These are phyloP conservation scores for Acrodontium crateriforme DNA, from an alignment of 2,329 filamentous ascomycete species.

Conservation along the genomic window DNA sequence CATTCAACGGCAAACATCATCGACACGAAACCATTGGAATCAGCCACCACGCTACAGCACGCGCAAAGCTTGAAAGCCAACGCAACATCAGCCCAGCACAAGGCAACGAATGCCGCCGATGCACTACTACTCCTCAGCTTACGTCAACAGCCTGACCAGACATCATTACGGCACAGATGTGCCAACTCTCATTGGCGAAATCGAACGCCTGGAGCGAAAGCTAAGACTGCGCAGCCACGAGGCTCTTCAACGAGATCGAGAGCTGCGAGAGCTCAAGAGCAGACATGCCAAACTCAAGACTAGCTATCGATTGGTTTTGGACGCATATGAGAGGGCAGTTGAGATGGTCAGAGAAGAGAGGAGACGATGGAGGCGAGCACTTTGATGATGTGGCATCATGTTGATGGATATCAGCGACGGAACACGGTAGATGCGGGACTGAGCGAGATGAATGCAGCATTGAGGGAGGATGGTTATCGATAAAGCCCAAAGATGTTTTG, in stretches of 20 bases:
- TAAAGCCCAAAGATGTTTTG: too few relatives aligned
- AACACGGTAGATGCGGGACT: neutral
- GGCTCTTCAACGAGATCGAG: constrained; percentile 1
- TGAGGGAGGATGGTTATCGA: too few relatives aligned
- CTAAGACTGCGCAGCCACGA: constrained; percentile 4
- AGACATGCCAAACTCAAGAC: constrained; percentile 4
- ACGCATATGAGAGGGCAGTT: constrained; percentile 2
- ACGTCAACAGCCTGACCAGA: constrained; percentile 5
- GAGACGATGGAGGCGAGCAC: constrained; percentile 2
- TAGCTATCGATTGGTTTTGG: constrained; percentile 1
- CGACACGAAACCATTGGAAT: too few relatives aligned
- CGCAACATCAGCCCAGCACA: too few relatives aligned
- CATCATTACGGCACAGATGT: constrained; percentile 10
- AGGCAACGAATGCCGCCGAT: too few relatives aligned
- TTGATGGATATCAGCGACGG: constrained; percentile 1
- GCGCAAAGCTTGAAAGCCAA: too few relatives aligned
- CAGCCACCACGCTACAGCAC: too few relatives aligned
- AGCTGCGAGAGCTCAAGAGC: constrained; percentile 3
- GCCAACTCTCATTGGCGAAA: constrained; percentile 6
- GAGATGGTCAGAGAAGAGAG: constrained; percentile 2
- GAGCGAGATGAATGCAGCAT: neutral
- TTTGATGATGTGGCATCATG: neutral
- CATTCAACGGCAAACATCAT: too few relatives aligned
- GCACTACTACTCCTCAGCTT: too few relatives aligned
- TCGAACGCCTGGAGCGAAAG: constrained; percentile 5